phyloP scores from a whole-genome alignment of 2,329 filamentous ascomycete species.

The Aspergillus proliferans region DNA sequence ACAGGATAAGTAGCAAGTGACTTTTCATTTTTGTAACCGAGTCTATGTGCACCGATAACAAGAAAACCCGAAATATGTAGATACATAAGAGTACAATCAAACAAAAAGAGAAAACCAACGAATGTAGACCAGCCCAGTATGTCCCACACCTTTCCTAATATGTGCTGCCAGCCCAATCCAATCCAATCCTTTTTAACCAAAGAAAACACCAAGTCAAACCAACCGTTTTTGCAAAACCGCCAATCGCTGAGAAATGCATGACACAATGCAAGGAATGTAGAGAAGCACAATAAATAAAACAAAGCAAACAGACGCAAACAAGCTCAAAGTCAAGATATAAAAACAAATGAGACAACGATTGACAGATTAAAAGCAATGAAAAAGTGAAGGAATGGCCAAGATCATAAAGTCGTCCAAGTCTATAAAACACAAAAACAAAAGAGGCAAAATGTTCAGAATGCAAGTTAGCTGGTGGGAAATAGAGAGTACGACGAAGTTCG shows the following conservation, averaged over 20 bases:
- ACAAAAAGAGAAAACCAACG: too few species aligned
- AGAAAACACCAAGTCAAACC: too few species aligned
- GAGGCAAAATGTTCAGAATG: constrained; percentile 9
- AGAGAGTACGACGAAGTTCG: constrained; percentile 41
- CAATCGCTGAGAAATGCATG: constrained; percentile 3
- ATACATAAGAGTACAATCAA: too few species aligned
- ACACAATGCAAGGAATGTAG: neutral
- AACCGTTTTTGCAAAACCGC: neutral
- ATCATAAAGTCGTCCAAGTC: constrained; percentile 24
- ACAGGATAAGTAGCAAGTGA: too few species aligned
- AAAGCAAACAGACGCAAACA: constrained; percentile 2
- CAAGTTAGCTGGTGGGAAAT: constrained; percentile 25
- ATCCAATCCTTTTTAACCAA: too few species aligned
- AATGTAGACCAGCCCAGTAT: too few species aligned
- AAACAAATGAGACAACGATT: constrained; percentile 7
- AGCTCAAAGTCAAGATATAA: constrained; percentile 1
- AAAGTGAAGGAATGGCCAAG: constrained; percentile 7
- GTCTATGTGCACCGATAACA: too few species aligned
- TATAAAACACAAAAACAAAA: constrained; percentile 9
- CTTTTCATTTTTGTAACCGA: too few species aligned
- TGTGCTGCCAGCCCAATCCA: too few species aligned
- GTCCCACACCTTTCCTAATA: too few species aligned
- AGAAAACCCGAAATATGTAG: too few species aligned
- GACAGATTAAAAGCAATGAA: constrained; percentile 7
- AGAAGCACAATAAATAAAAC: neutral